Evolutionary conservation across 441 rosid species (phyloP).

Genomic region (Arabidopsis hybrid): DNA sequence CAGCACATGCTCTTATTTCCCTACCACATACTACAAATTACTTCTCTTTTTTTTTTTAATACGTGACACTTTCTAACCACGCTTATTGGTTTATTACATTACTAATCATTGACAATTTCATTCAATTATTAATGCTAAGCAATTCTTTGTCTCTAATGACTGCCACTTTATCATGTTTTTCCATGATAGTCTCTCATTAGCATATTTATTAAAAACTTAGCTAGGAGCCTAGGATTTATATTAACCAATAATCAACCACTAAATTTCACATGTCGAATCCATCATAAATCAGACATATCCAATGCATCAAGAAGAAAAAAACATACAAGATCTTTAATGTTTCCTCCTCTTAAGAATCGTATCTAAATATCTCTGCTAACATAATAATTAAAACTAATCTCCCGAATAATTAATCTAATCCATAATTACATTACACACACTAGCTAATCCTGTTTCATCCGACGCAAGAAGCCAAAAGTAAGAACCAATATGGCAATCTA

Average conservation of each 20-base stretch:
- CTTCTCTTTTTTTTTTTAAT: neutral
- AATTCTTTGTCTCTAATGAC: constrained; percentile 16
- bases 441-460: constrained; percentile 8
- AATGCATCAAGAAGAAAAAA: constrained; percentile 42
- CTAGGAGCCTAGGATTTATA: constrained; percentile 10
- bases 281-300: constrained; percentile 31
- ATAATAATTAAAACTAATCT: constrained; percentile 20
- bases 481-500: constrained; percentile 6
- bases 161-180: neutral
- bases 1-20: constrained; percentile 17
- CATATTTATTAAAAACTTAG: constrained; percentile 15
- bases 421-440: constrained; percentile 10
- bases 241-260: constrained; percentile 29
- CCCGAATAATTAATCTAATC: constrained; percentile 25
- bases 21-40: neutral
- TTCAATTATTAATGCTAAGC: neutral
- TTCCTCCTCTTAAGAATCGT: constrained; percentile 26
- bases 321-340: constrained; percentile 42
- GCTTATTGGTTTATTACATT: neutral
- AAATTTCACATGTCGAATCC: constrained; percentile 43
- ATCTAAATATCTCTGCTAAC: constrained; percentile 18
- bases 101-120: neutral
- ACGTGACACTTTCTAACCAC: constrained; percentile 18
- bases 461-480: constrained; percentile 30
- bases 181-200: neutral